Base-by-base conservation (phyloP, 2,329 filamentous ascomycete species). In the Colletotrichum cordylinicola region DNA sequence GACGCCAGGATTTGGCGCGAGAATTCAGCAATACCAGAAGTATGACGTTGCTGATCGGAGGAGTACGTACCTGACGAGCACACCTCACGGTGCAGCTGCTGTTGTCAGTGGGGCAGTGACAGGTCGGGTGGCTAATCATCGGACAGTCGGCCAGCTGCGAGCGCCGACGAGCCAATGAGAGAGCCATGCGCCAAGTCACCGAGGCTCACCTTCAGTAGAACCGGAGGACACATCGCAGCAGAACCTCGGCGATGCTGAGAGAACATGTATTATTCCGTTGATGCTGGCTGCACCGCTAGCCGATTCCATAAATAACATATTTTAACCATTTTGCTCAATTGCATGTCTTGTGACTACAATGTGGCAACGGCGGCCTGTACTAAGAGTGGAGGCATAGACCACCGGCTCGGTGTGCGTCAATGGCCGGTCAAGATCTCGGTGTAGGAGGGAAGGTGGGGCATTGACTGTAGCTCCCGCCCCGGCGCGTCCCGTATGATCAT, bases 31-130 rank as follows among this genome's bases (percentile, higher is more conserved):
- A 24, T n/a, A 48, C 39, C 39, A 62, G 8, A 70, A 66, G 70
- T 76, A 76, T 76, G 74, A 75, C 74, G 74, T 76, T 76, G 70
- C 64, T 68, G 62, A 21, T 52, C 39, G 35, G 55, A 35, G 21
- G 62, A 35, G 43, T 65, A 75, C 70, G 73, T 75, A 74, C 35
- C 64, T 24, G 6, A 2, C 15, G 9, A 35, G 24, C 33, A 6
- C 15, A 5, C 8, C 27, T 4, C 18, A 18, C 39, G 18, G 39
- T n/a, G 39, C n/a, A 18, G 24, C 24, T 27, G 10, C 24, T 18
- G 65, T 35, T 37, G 39, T 16, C 29, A 35, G 48, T 67, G 65
- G 43, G 70, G 31, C 29, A 48, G 15, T 27, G 21, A 64, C 61
- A 64, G 21, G 13, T 39, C 27, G 16, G 31, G 58, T 27, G 33